Conservation (phyloP, 1,284 basidiomycete species). For the Heliocybe sulcata region DNA sequence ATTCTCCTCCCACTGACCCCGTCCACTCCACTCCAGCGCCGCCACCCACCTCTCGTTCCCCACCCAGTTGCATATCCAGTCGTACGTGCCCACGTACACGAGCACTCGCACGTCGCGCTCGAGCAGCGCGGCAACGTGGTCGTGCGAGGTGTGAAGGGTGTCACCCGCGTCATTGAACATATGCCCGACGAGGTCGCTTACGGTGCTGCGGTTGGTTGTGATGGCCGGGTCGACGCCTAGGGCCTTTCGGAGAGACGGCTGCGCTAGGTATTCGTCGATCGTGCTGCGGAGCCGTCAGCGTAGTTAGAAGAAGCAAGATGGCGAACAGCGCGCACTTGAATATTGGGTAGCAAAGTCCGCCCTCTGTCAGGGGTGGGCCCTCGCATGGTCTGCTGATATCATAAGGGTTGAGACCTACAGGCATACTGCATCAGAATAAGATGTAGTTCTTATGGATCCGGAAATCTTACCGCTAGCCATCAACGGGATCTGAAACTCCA, state of each 20-base stretch:
- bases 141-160: conserved; percentile 26
- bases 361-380: conserved; percentile 15
- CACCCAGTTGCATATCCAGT: conserved; percentile 66
- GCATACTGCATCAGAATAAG: not conserved
- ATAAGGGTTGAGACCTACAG: conserved; percentile 40
- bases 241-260: conserved; percentile 36
- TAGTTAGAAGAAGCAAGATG: conserved; percentile 2
- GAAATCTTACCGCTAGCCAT: conserved; percentile 23
- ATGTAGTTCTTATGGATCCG: not conserved
- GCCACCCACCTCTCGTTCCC: conserved; percentile 60
- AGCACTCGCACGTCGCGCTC: conserved; percentile 63
- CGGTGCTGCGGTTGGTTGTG: conserved; percentile 36
- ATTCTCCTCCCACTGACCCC: conserved; percentile 37
- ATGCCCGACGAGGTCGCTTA: conserved; percentile 28
- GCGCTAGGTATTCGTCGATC: conserved; percentile 41
- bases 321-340: conserved; percentile 26
- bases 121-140: conserved; percentile 58
- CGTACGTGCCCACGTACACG: conserved; percentile 61
- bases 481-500: conserved; percentile 25
- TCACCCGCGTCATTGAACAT: conserved; percentile 33
- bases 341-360: conserved; percentile 40
- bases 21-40: conserved; percentile 51
- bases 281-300: conserved; percentile 20
- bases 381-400: conserved; percentile 59
- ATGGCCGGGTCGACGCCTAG: conserved; percentile 48